These are phyloP conservation scores for Aspergillus quadricinctus DNA, from an alignment of 2,329 filamentous ascomycete genomes.

Conservation along the genomic window DNA sequence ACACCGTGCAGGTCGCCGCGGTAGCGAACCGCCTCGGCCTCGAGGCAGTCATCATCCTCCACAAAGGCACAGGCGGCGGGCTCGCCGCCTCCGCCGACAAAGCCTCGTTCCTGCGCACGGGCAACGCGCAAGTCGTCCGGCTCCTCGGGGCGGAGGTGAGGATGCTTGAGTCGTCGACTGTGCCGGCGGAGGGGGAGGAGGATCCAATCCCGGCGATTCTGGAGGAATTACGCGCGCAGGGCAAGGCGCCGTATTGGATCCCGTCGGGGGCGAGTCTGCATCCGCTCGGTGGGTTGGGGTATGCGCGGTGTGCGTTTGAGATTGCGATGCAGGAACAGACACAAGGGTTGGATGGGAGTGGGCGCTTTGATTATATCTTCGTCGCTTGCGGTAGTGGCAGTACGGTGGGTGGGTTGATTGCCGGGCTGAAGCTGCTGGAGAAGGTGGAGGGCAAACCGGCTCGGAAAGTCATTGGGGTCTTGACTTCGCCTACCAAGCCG, in stretches of 20 bases:
- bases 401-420: constrained; percentile 31
- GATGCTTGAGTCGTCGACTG: constrained; percentile 45
- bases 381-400: constrained; percentile 36
- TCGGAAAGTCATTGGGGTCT: constrained; percentile 27
- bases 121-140: constrained; percentile 27
- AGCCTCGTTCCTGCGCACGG: constrained; percentile 17
- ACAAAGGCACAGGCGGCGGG: constrained; percentile 26
- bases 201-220: constrained; percentile 36
- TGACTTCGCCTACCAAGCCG: constrained; percentile 30
- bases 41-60: constrained; percentile 22
- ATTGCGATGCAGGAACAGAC: constrained; percentile 25
- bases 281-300: constrained; percentile 30
- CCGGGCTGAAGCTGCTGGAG: constrained; percentile 31
- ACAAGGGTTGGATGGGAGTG: constrained; percentile 13
- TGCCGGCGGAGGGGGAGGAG: constrained; percentile 42
- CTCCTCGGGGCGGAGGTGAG: constrained; percentile 42
- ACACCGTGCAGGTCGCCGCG: constrained; percentile 32
- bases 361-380: constrained; percentile 31
- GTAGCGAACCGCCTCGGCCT: constrained; percentile 26
- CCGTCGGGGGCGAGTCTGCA: constrained; percentile 33
- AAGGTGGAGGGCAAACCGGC: constrained; percentile 10
- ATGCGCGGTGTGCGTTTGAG: constrained; percentile 30
- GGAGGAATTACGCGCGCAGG: constrained; percentile 15
- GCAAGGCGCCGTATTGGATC: constrained; percentile 31
- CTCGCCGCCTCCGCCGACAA: constrained; percentile 14